Evolutionary conservation across 2,329 filamentous ascomycete species (phyloP), one percentile per base, ranked within the genome.

Genomic region (Thelonectria discophora): DNA sequence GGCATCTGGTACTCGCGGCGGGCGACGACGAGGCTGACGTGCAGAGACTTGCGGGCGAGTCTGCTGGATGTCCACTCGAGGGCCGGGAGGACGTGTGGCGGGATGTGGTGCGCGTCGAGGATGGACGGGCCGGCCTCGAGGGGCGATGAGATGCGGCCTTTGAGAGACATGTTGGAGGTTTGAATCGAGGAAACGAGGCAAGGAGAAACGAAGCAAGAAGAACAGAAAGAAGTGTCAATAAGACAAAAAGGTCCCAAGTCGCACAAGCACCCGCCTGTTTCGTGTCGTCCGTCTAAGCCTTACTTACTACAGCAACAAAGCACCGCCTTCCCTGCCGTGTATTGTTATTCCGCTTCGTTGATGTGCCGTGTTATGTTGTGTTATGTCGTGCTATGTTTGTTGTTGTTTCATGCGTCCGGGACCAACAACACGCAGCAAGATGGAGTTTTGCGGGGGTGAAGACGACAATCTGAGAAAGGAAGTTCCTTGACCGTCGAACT

Each of bases 81-180:
- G 24, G 86, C 86, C 5, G 80, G 79, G 11, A 76, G 80, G 56
- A 89, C 73, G 45, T 81, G 78, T n/a, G 80, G 74, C 2, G 87
- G 86, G n/a, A 89, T 79, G 60, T 83, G 81, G 65, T 86, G 81
- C 34, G 79, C 78, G 67, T 88, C 84, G 61, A 88, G 81, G 56
- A 89, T 78, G 18, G 86, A 88, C 43, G 79, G 77, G 17, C 86
- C 86, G 27, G 87, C 86, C 78, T 89, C 87, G 58, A 90, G 81
- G 13, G 87, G 87, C 51, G 85, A 83, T 1, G 87, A 89, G 69
- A 89, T 89, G 58, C 77, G 79, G 57, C 81, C 77, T 76, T 87
- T 89, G 70, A 84, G 78, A 40, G 79, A 71, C 79, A 84, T 82
- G 66, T 37, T 46, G 46, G 3, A 32, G 39, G 21, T 43, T 57